Percentiles rank a stretch among this genome's conserved stretches.
phyloP scores from a whole-genome alignment of 345 rosid species.

The Eucalyptus victrix region DNA sequence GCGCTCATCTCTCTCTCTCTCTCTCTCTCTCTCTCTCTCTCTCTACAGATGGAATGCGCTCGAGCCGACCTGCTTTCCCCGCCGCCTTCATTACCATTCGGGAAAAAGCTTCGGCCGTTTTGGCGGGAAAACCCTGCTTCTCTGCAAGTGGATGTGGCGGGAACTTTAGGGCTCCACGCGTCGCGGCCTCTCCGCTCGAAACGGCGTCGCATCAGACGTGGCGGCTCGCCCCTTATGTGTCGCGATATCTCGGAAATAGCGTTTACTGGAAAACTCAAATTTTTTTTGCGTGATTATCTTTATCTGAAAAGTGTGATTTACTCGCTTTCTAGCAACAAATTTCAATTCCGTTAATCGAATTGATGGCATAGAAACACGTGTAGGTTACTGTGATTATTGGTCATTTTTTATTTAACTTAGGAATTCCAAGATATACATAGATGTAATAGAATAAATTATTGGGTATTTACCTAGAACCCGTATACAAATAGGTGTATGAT shows the following conservation, averaged over 20 bases:
- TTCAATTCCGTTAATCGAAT: background rate
- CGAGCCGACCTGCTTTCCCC: too few relatives aligned
- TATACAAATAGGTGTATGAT: background rate
- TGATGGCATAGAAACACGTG: background rate
- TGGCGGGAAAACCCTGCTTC: background rate
- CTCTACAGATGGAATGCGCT: background rate
- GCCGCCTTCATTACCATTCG: background rate
- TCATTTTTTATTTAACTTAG: background rate
- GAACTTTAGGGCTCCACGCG: background rate
- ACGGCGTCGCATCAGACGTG: background rate
- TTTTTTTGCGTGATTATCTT: background rate
- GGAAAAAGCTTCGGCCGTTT: background rate
- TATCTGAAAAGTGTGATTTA: background rate
- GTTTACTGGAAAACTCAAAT: background rate
- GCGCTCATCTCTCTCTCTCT: background rate
- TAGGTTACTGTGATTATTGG: background rate
- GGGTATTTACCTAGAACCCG: background rate
- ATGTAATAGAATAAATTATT: background rate
- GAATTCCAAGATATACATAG: accelerated
- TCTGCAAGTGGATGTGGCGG: background rate
- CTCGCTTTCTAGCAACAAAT: background rate
- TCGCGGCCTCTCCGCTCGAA: background rate
- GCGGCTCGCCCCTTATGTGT: background rate
- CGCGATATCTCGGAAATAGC: background rate
- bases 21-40: background rate